phyloP scores from a whole-genome alignment of 2,329 filamentous ascomycete species.

The Alternaria panax region DNA sequence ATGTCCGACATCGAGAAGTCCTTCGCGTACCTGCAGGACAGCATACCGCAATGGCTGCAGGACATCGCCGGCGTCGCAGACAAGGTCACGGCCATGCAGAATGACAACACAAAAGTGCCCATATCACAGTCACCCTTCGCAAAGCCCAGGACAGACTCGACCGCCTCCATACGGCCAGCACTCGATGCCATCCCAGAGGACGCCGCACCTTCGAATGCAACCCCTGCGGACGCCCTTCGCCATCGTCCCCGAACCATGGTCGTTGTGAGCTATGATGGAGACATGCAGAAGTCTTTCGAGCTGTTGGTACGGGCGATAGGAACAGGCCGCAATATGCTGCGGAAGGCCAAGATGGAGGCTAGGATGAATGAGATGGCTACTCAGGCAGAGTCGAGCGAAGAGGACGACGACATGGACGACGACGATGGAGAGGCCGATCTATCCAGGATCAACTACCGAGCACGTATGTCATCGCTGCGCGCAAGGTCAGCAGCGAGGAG shows the following conservation, averaged over 20 bases:
- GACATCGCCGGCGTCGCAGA: slow-evolving; percentile 41
- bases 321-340: slow-evolving; percentile 79
- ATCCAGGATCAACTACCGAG: slow-evolving; percentile 49
- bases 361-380: slow-evolving; percentile 64
- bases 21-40: slow-evolving; percentile 49
- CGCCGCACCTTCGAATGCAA: slow-evolving; percentile 17
- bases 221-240: slow-evolving; percentile 52
- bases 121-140: slow-evolving; percentile 36
- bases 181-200: slow-evolving; percentile 35
- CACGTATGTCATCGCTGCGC: slow-evolving; percentile 45
- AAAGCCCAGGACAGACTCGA: slow-evolving; percentile 45
- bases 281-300: slow-evolving; percentile 84
- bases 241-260: slow-evolving; percentile 78
- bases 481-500: slow-evolving; percentile 29
- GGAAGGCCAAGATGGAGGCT: slow-evolving; percentile 85
- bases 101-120: slow-evolving; percentile 41
- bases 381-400: slow-evolving; percentile 40
- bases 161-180: slow-evolving; percentile 44
- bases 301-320: slow-evolving; percentile 82
- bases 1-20: slow-evolving; percentile 51
- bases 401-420: slow-evolving; percentile 34
- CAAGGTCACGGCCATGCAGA: slow-evolving; percentile 46
- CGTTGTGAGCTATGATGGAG: slow-evolving; percentile 90
- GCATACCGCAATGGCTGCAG: slow-evolving; percentile 49
- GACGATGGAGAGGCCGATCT: slow-evolving; percentile 38